Evolutionary conservation across 768 basidiomycete species (phyloP).

Genomic region (Ramaria rubella): DNA sequence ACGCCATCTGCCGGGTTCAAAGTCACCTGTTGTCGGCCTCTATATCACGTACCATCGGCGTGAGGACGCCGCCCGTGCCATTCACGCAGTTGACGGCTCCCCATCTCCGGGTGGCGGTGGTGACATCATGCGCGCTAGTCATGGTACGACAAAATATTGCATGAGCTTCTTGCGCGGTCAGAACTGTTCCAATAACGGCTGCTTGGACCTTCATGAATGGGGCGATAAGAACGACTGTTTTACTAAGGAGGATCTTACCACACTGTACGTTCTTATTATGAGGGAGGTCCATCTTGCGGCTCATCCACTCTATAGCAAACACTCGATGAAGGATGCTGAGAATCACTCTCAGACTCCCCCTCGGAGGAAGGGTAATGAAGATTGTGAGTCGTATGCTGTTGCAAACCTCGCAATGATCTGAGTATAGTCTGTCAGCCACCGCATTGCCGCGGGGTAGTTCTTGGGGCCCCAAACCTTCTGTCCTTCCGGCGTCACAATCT

Average conservation of each 20-base stretch:
- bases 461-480: conserved; percentile 9
- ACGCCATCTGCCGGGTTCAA: conserved; percentile 68
- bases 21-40: conserved; percentile 76
- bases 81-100: conserved; percentile 87
- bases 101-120: conserved; percentile 84
- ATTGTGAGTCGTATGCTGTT: conserved; percentile 11
- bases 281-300: conserved; percentile 1
- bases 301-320: conserved; percentile 51
- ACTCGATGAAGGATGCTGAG: conserved; percentile 87
- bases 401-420: background rate
- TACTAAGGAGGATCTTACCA: conserved; percentile 92
- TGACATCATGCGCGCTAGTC: conserved; percentile 86
- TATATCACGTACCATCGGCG: conserved; percentile 94
- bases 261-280: conserved; percentile 51
- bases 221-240: conserved; percentile 98
- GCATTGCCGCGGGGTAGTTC: conserved; percentile 2
- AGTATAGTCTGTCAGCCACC: background rate
- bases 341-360: conserved; percentile 46
- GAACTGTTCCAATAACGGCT: conserved; percentile 79
- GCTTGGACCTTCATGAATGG: conserved; percentile 96
- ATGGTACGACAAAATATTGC: conserved; percentile 97
- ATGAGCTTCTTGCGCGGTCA: conserved; percentile 87
- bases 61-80: conserved; percentile 91
- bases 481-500: conserved; percentile 1
- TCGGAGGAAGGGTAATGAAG: conserved; percentile 56